phyloP scores from a whole-genome alignment of 2,329 filamentous ascomycete genomes.

The Neonectria ditissima region DNA sequence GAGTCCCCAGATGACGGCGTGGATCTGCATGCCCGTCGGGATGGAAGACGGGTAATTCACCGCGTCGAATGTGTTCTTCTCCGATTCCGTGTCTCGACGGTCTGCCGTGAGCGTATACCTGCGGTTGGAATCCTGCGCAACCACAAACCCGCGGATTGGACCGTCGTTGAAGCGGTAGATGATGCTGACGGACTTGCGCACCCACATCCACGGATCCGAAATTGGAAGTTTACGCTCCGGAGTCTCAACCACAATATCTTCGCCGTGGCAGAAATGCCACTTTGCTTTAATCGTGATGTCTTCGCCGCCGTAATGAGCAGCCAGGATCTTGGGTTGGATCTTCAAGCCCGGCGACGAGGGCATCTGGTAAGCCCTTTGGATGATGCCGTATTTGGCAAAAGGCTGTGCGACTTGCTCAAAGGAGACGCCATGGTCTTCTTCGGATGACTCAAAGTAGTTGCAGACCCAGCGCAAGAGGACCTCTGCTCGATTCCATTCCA shows the following conservation, averaged over 20 bases:
- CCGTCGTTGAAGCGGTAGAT: slow-evolving; percentile 8
- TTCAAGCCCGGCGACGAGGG: background rate
- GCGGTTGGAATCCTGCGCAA: background rate
- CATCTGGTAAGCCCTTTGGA: background rate
- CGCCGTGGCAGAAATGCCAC: slow-evolving; percentile 2
- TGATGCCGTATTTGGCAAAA: background rate
- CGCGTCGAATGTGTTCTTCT: background rate
- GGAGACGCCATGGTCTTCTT: background rate
- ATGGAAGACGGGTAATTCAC: background rate
- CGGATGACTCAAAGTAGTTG: background rate
- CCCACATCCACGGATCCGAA: background rate
- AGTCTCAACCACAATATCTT: background rate
- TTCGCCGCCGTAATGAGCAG: slow-evolving; percentile 4
- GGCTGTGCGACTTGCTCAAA: slow-evolving; percentile 1
- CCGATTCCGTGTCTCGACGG: background rate
- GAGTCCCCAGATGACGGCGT: slow-evolving; percentile 6
- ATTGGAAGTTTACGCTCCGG: background rate
- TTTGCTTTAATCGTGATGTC: slow-evolving; percentile 3
- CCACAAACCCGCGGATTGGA: background rate
- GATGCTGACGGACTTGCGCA: slow-evolving; percentile 2
- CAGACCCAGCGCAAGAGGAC: background rate
- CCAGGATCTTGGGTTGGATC: background rate
- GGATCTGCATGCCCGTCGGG: background rate
- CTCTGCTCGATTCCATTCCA: background rate
- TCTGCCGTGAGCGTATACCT: background rate